Evolutionary conservation across 768 basidiomycete species (phyloP).

Genomic region (Tylopilus felleus): DNA sequence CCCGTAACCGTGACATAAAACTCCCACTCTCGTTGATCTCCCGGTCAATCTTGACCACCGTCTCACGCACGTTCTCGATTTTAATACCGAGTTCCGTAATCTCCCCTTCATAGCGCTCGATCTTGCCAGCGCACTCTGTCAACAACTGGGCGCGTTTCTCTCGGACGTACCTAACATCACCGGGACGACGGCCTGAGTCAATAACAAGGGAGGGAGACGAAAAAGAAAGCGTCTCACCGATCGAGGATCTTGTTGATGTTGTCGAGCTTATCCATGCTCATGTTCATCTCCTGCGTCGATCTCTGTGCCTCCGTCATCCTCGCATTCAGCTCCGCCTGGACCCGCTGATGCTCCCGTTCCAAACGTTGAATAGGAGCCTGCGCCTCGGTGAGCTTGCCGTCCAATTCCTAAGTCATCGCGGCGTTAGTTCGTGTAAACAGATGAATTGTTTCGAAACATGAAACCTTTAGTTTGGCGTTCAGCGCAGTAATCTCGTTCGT

Average conservation of each 20-base stretch:
- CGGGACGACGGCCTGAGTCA: neutral
- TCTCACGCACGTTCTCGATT: slow-evolving; percentile 39
- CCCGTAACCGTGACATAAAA: slow-evolving; percentile 65
- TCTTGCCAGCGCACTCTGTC: slow-evolving; percentile 53
- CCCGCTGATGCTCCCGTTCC: slow-evolving; percentile 50
- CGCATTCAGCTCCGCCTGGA: slow-evolving; percentile 47
- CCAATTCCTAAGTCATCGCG: slow-evolving; percentile 50
- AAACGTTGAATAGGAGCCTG: slow-evolving; percentile 64
- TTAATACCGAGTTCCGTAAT: slow-evolving; percentile 41
- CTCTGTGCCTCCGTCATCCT: slow-evolving; percentile 53
- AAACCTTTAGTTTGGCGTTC: slow-evolving; percentile 50
- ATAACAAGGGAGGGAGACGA: neutral
- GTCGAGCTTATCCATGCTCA: slow-evolving; percentile 58
- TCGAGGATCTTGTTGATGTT: slow-evolving; percentile 62
- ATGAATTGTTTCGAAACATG: neutral
- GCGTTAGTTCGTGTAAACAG: neutral
- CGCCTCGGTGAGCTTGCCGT: slow-evolving; percentile 55
- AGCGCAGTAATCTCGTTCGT: slow-evolving; percentile 51
- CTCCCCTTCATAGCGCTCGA: slow-evolving; percentile 46
- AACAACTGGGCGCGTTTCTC: slow-evolving; percentile 61
- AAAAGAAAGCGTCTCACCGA: slow-evolving; percentile 38
- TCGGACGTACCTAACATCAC: slow-evolving; percentile 61
- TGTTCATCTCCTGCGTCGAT: slow-evolving; percentile 61
- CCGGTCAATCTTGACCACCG: slow-evolving; percentile 61
- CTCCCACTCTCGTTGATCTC: slow-evolving; percentile 78